Evolutionary conservation across 2,329 filamentous ascomycete genomes (phyloP).

Genomic region (Penicillium sp.): DNA sequence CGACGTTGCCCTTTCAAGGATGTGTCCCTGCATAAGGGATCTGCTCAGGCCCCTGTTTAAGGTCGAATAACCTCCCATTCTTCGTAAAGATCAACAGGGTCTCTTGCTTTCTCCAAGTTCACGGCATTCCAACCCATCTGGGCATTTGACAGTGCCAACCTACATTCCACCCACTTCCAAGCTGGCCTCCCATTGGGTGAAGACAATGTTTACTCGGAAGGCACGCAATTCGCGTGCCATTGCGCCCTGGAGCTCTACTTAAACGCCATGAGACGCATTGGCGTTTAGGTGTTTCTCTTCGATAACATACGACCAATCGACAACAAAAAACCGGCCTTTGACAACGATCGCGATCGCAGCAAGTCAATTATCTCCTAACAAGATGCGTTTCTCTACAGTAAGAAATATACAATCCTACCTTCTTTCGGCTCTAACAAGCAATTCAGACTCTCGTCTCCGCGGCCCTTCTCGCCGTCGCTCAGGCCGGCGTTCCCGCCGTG

Average conservation of each 20-base stretch:
- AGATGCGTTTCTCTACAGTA: conserved; percentile 25
- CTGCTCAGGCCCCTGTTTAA: not conserved
- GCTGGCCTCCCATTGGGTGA: not conserved
- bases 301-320: conserved; percentile 7
- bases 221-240: conserved; percentile 6
- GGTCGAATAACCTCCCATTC: not conserved
- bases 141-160: not conserved
- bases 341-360: conserved; percentile 4
- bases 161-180: conserved; percentile 1
- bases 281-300: not conserved
- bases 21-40: not conserved
- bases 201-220: conserved; percentile 8
- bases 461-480: conserved; percentile 18
- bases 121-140: conserved; percentile 16
- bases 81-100: not conserved
- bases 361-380: conserved; percentile 5
- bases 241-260: conserved; percentile 9
- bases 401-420: not conserved
- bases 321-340: not conserved
- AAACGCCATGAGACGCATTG: conserved; percentile 10
- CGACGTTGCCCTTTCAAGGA: conserved; percentile 4
- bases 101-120: not conserved
- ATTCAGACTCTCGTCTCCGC: conserved; percentile 19
- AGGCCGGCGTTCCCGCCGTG: conserved; percentile 20
- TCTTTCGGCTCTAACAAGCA: not conserved